Base-by-base conservation (phyloP, 139 green algal genomes). In the Micractinium sp. region DNA sequence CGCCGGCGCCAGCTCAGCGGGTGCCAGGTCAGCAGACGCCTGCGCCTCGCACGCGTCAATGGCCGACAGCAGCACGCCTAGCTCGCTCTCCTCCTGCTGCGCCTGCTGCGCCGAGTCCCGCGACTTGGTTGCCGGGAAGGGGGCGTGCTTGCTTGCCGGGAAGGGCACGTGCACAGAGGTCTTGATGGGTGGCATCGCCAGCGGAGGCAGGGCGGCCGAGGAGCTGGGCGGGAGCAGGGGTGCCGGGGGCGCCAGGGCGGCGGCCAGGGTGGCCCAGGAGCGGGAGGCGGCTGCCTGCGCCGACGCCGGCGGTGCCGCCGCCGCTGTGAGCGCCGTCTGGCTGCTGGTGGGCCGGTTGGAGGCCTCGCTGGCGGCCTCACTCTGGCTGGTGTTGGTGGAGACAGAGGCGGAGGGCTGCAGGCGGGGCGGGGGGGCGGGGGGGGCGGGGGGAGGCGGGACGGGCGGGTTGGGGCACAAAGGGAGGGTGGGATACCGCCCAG, bases 31-130 rank as follows among this genome's bases (percentile, higher is more conserved):
- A 75, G 67, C 67, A 75, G 23, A n/a, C 19, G 56, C 35, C 36
- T 56, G 77, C 25, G 38, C 77, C 80, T 86, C 82, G 35, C 27
- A 87, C 3, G 66, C 63, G 14, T 87, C 82, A 14, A 87, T 79
- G 38, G 82, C 82, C 5, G 36, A 80, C 82, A 87, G 66, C 82
- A 87, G 63, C 82, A 87, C 16, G 33, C 67, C 53, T 19, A 87
- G 63, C 82, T 87, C 63, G 82, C 82, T 87, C 36, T 9, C 15
- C 35, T 69, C n/a, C 61, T 61, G 60, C 31, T n/a, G 53, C n/a
- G 47, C 31, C 81, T 47, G 56, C 81, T 74, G 20, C 56, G 81
- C 81, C 20, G 81, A 15, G 4, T 18, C 82, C 31, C 18, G 25
- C 80, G n/a, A 36, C 38, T 25, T 35, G 76, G 15, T 29, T 18